Percentiles rank a stretch among this genome's conserved stretches.
Evolutionary conservation across 2,329 filamentous ascomycete species (phyloP).

Genomic region (Tolypocladium paradoxum): DNA sequence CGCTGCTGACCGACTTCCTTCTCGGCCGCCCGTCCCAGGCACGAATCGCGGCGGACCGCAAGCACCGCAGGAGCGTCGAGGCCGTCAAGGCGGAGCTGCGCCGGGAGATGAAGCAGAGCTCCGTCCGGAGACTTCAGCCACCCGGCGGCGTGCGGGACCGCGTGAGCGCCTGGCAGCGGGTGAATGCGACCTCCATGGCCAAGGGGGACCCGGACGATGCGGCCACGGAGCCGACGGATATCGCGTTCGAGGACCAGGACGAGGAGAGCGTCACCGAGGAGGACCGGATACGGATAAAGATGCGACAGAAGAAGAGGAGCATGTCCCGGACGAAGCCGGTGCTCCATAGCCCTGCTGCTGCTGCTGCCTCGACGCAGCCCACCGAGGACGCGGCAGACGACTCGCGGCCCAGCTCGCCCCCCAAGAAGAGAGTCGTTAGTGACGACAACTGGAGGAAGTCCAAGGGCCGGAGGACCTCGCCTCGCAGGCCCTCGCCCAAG

Average conservation of each 20-base stretch:
- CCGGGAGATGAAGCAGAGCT: slow-evolving; percentile 45
- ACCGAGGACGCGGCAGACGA: slow-evolving; percentile 9
- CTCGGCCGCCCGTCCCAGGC: slow-evolving; percentile 45
- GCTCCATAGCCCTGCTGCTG: slow-evolving; percentile 11
- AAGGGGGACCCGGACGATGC: slow-evolving; percentile 39
- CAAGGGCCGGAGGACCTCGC: slow-evolving; percentile 40
- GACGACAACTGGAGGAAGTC: slow-evolving; percentile 78
- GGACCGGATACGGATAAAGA: slow-evolving; percentile 47
- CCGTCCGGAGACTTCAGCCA: slow-evolving; percentile 47
- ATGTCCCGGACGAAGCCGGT: slow-evolving; percentile 18
- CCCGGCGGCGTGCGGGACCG: slow-evolving; percentile 64
- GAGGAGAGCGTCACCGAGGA: slow-evolving; percentile 48
- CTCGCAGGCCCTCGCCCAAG: slow-evolving; percentile 29
- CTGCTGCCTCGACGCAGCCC: slow-evolving; percentile 11
- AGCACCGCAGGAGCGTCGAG: slow-evolving; percentile 48
- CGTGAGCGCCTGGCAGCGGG: slow-evolving; percentile 76
- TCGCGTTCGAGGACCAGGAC: slow-evolving; percentile 49
- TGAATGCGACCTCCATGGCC: slow-evolving; percentile 55
- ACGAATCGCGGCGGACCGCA: slow-evolving; percentile 39
- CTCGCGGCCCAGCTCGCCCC: slow-evolving; percentile 39
- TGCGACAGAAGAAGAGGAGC: slow-evolving; percentile 33
- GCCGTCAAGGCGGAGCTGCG: slow-evolving; percentile 41
- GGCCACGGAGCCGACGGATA: slow-evolving; percentile 48
- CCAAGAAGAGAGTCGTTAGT: slow-evolving; percentile 86
- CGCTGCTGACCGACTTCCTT: slow-evolving; percentile 46